Evolutionary conservation across 2,329 filamentous ascomycete genomes (phyloP), one percentile per base, ranked within the genome.

Genomic region (Colletotrichum sp.): DNA sequence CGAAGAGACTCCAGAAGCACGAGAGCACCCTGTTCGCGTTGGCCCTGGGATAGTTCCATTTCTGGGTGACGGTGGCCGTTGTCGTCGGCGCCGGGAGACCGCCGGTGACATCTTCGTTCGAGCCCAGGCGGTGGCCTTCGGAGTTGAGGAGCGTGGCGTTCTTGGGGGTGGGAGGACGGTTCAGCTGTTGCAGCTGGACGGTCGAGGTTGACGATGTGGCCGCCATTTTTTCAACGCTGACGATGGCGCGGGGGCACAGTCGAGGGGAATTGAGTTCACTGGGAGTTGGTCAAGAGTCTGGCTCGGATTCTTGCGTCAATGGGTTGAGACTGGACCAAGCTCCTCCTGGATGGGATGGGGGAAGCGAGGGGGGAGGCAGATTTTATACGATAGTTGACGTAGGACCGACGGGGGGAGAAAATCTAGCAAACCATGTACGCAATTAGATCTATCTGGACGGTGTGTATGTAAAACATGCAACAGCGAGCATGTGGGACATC

Each of bases 1-100:
- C 87, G 7, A 91, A 79, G 75, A 93, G 90, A 8, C 87, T 88
- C 85, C 87, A 92, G 81, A 92, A 92, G 1, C 89, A 88, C 0
- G 91, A 87, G 3, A 85, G 82, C 1, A 91, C 84, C 12, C 88
- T 87, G 77, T 85, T 84, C 4, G 87, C 83, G 74, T 91, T 92
- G 3, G 82, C 82, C 15, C 82, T 86, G 62, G 90, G 87, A 77
- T 85, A 83, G 78, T 88, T 91, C 91, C 85, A 90, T 75, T 82
- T 85, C 80, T 90, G 81, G n/a, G 71, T 26, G 9, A 77, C 60
- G 30, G 64, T 39, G 9, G 68, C 22, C 3, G 63, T 70, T 8
- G 68, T 71, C n/a, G 75, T 75, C 24, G 71, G 76, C 4, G 65
- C 66, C 5, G 66, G 75, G n/a, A 76, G 71, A 13, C 74, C 71